Evolutionary conservation across 495 filamentous ascomycete genomes (phyloP).

Genomic region (Aspergillus avenaceus): DNA sequence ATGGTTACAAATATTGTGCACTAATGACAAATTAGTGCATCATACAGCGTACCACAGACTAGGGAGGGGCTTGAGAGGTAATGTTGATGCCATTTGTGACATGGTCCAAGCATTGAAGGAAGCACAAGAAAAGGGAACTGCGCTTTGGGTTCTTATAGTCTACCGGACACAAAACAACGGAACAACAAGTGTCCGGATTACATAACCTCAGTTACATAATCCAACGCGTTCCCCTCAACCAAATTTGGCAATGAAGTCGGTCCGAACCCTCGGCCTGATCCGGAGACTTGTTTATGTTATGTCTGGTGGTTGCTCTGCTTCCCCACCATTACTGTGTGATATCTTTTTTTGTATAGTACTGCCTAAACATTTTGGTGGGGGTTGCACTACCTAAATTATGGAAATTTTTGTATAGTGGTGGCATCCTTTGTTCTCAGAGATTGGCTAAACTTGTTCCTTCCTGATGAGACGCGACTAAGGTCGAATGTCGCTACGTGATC

Average conservation of each 20-base stretch:
- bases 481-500: constrained; percentile 7
- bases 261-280: constrained; percentile 15
- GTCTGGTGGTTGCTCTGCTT: constrained; percentile 6
- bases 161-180: background rate
- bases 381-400: background rate
- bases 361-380: background rate
- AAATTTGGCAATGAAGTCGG: background rate
- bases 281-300: constrained; percentile 36
- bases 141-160: background rate
- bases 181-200: constrained; percentile 6
- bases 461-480: constrained; percentile 6
- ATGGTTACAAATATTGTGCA: too few relatives aligned
- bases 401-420: background rate
- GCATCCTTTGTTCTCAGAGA: background rate
- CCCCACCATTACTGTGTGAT: constrained; percentile 18
- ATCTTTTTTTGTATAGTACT: constrained; percentile 5
- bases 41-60: too few relatives aligned
- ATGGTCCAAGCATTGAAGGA: too few relatives aligned
- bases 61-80: too few relatives aligned
- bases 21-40: too few relatives aligned
- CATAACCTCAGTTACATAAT: constrained; percentile 6
- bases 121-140: background rate
- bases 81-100: too few relatives aligned
- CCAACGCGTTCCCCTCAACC: constrained; percentile 1
- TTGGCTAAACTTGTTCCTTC: background rate